These are phyloP conservation scores for Cyclotella baltica DNA, from an alignment of 108 stramenopile species.

Conservation along the genomic window DNA sequence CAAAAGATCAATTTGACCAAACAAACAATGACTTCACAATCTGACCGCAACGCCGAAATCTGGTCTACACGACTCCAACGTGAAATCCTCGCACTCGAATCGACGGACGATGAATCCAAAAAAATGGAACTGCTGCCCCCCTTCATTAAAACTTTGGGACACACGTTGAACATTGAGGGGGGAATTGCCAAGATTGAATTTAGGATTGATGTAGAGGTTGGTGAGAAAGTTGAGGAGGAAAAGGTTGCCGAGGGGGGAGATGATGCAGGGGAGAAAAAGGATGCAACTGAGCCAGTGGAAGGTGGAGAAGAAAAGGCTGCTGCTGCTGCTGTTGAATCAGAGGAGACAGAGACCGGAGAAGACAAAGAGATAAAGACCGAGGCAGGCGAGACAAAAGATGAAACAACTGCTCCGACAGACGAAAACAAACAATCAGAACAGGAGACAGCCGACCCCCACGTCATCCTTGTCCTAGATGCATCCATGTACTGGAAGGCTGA, in stretches of 20 bases:
- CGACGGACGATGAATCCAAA: conserved; percentile 71
- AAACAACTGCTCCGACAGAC: neutral
- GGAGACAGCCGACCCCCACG: conserved; percentile 26
- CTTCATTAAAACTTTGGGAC: conserved; percentile 72
- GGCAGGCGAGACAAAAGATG: neutral
- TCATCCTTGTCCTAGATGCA: conserved; percentile 72
- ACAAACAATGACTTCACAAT: conserved; percentile 9
- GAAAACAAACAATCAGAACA: neutral
- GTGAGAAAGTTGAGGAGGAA: conserved; percentile 13
- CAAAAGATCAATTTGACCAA: conserved; percentile 8
- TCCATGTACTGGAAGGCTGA: conserved; percentile 64
- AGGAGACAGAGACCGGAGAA: neutral
- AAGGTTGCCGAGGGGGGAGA: conserved; percentile 10
- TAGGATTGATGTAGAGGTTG: conserved; percentile 62
- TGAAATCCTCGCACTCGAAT: conserved; percentile 81
- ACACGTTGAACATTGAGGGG: conserved; percentile 75
- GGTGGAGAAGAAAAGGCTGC: neutral
- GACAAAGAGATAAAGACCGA: neutral
- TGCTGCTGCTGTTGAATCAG: neutral
- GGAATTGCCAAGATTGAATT: conserved; percentile 79
- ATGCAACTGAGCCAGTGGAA: neutral
- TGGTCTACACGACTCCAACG: conserved; percentile 89
- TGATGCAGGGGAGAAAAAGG: neutral
- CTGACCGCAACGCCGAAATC: conserved; percentile 76
- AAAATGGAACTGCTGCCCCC: conserved; percentile 71